Conservation (phyloP, 495 filamentous ascomycete genomes). For the Xylaria acuta region DNA sequence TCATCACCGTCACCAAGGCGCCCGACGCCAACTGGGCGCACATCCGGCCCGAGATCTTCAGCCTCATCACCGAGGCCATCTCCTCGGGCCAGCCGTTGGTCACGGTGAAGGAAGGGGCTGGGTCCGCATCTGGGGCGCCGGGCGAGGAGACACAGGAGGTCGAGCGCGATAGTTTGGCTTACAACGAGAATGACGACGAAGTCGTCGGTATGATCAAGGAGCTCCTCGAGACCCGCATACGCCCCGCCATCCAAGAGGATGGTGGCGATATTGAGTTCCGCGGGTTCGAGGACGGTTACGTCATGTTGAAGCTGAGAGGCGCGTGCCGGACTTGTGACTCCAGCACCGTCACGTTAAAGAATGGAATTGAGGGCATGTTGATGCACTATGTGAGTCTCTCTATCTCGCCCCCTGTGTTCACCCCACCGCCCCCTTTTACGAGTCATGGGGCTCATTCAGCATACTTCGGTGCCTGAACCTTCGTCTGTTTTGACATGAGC, state of each 20-base stretch:
- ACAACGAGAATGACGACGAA: slow-evolving; percentile 87
- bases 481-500: not conserved
- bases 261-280: slow-evolving; percentile 95
- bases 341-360: slow-evolving; percentile 93
- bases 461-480: not conserved
- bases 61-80: slow-evolving; percentile 89
- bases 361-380: slow-evolving; percentile 96
- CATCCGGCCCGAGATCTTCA: slow-evolving; percentile 93
- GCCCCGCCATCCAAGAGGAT: slow-evolving; percentile 95
- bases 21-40: slow-evolving; percentile 89
- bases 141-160: slow-evolving; percentile 37
- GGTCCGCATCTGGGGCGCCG: slow-evolving; percentile 24
- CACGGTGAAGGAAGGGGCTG: slow-evolving; percentile 65
- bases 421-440: not conserved
- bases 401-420: not conserved
- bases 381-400: slow-evolving; percentile 67
- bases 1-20: slow-evolving; percentile 94
- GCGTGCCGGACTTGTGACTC: slow-evolving; percentile 96
- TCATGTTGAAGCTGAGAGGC: slow-evolving; percentile 85
- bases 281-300: slow-evolving; percentile 86
- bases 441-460: not conserved
- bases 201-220: slow-evolving; percentile 98
- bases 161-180: slow-evolving; percentile 71
- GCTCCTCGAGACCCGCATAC: slow-evolving; percentile 91
- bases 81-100: slow-evolving; percentile 84